Base-by-base conservation (phyloP, 2,329 filamentous ascomycete species). In the Nigrograna mackinnonii region DNA sequence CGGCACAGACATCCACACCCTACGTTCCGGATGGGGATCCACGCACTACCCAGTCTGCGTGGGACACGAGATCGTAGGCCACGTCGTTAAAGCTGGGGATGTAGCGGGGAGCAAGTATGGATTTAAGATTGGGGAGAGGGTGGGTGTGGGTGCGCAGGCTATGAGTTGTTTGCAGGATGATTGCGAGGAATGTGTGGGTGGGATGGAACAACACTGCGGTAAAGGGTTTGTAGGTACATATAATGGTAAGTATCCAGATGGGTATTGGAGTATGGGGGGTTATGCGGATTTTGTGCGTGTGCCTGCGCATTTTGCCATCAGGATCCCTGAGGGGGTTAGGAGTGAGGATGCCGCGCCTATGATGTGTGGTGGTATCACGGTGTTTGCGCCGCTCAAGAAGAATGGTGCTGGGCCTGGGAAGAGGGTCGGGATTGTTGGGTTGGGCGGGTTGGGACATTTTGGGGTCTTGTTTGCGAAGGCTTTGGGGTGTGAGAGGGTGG, bases 291-390 rank as follows among this genome's bases (percentile, higher is more conserved):
- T 79, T 46, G 76, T 77, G 58, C 75, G 83, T 13, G 76, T 75
- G 0, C 75, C 77, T 1, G 72, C 69, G 13, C 78, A 80, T 52
- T 91, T 89, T 50, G 77, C 76, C 0, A 69, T 83, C 55, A 75
- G 70, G 57, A 82, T 84, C 44, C 81, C 81, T 0, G 72, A 77
- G 12, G 60, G 47, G 0, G 48, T 84, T 20, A 55, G 67, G 1
- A 75, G 70, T 21, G 74, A 72, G 7, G 71, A 77, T 43, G 80
- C 79, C 1, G 80, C 87, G 2, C 87, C 88, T 1, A 83, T 94
- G 73, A 76, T 92, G 20, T 92, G 89, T 60, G 89, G 83, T 2
- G 89, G 89, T 1, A 77, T 92, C 39, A 94, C 89, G 0, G 79
- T 85, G 0, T 94, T 80, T 61, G 79, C 79, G 4, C 88, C 89